Percentiles rank a stretch among this genome's conserved stretches.
phyloP scores from a whole-genome alignment of 1,139 yeast species.

The Candida smagusa region DNA sequence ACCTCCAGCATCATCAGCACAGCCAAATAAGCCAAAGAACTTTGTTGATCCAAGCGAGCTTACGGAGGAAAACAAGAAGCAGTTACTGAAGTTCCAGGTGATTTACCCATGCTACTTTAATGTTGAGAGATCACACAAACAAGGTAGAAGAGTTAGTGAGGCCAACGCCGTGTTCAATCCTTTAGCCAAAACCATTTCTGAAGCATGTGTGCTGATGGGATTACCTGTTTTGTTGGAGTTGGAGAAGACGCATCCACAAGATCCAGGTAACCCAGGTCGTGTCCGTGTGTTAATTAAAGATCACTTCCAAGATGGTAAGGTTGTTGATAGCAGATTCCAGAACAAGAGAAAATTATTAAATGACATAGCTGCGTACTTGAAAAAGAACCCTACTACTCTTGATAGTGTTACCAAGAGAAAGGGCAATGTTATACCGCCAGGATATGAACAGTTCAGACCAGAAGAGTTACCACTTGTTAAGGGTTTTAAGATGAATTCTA shows the following conservation, averaged over 20 bases:
- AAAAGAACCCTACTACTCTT: constrained; percentile 67
- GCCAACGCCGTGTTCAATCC: constrained; percentile 80
- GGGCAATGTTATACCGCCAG: constrained; percentile 62
- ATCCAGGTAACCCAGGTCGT: constrained; percentile 95
- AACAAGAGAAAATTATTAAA: constrained; percentile 69
- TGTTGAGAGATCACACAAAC: constrained; percentile 63
- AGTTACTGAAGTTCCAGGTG: constrained; percentile 65
- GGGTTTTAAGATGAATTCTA: constrained; percentile 81
- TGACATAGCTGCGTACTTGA: constrained; percentile 59
- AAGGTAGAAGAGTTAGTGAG: constrained; percentile 78
- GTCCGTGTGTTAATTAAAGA: constrained; percentile 67
- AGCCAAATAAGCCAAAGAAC: constrained; percentile 15
- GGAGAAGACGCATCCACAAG: constrained; percentile 91
- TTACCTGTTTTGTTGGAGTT: constrained; percentile 65
- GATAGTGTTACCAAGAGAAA: constrained; percentile 50
- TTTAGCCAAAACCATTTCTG: constrained; percentile 75
- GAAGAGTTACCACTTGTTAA: constrained; percentile 71
- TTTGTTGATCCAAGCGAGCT: constrained; percentile 38
- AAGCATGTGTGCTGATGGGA: constrained; percentile 50
- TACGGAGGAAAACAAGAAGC: constrained; percentile 52
- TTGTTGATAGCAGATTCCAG: constrained; percentile 34
- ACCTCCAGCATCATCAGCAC: constrained; percentile 8
- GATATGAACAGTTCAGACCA: constrained; percentile 51
- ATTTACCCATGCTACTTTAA: constrained; percentile 94
- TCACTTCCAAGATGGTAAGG: constrained; percentile 38